phyloP scores from a whole-genome alignment of 73 alveolate genomes.

The Paramecium caudatum region DNA sequence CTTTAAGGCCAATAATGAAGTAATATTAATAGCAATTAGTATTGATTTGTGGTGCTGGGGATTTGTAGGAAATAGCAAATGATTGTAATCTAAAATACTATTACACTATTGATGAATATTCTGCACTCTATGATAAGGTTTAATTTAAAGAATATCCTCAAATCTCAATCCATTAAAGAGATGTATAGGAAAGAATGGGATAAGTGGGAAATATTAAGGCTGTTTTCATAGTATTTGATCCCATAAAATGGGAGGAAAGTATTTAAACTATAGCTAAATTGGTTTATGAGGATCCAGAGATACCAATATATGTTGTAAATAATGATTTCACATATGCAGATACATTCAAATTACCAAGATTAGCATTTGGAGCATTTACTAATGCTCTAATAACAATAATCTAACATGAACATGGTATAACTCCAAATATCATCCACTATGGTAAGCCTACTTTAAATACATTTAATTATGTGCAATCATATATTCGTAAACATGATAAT shows the following conservation, averaged over 20 bases:
- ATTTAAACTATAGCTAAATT: conserved; percentile 27
- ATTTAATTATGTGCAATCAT: conserved; percentile 79
- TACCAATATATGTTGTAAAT: conserved; percentile 71
- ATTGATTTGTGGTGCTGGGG: conserved; percentile 82
- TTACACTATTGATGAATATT: conserved; percentile 79
- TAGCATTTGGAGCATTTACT: conserved; percentile 81
- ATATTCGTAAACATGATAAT: conserved; percentile 40
- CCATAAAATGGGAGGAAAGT: conserved; percentile 73
- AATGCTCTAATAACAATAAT: conserved; percentile 65
- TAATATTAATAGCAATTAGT: conserved; percentile 76
- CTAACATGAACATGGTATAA: conserved; percentile 58
- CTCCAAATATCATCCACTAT: conserved; percentile 74
- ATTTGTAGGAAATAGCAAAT: conserved; percentile 76
- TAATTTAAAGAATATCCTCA: conserved; percentile 63
- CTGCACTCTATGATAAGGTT: conserved; percentile 78
- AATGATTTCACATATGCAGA: conserved; percentile 77
- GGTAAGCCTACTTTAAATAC: conserved; percentile 86
- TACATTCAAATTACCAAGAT: conserved; percentile 75
- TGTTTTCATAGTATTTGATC: conserved; percentile 70
- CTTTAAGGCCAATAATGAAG: conserved; percentile 77
- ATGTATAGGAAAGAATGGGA: conserved; percentile 72
- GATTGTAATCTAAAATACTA: conserved; percentile 80
- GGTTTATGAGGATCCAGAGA: conserved; percentile 16
- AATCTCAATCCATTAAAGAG: conserved; percentile 60
- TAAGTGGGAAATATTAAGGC: conserved; percentile 56